Conservation (phyloP, 495 filamentous ascomycete species). For the Eremomyces bilateralis region DNA sequence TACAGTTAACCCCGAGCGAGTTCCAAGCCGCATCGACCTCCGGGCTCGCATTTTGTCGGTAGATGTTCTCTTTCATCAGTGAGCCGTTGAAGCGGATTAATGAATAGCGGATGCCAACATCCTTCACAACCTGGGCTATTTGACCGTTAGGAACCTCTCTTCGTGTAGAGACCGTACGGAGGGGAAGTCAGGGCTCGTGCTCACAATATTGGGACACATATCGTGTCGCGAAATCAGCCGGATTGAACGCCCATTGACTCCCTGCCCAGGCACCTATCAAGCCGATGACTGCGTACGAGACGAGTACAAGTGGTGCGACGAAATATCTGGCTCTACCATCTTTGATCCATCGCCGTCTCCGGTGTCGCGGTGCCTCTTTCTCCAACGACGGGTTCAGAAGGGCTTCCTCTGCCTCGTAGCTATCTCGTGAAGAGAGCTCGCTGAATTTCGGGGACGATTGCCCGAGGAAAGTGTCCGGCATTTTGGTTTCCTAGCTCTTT, state of each 20-base stretch:
- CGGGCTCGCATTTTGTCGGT: slow-evolving; percentile 26
- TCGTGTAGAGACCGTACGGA: not conserved
- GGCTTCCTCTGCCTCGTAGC: no score
- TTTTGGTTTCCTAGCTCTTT: no score
- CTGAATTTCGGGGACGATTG: no score
- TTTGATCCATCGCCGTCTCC: no score
- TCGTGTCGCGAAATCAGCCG: not conserved
- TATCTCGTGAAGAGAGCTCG: no score
- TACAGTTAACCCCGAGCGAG: slow-evolving; percentile 30
- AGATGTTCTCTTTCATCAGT: slow-evolving; percentile 29
- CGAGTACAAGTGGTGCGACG: no score
- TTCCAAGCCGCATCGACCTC: slow-evolving; percentile 38
- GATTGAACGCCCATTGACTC: not conserved
- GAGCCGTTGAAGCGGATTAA: slow-evolving; percentile 26
- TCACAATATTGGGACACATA: not conserved
- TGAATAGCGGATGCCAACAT: slow-evolving; percentile 17
- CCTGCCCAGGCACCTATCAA: not conserved
- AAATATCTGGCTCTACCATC: no score
- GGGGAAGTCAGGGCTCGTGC: not conserved
- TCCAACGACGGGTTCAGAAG: no score
- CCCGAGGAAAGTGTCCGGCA: no score
- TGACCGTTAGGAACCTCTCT: not conserved
- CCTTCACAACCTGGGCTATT: slow-evolving; percentile 19
- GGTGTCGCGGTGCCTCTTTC: no score
- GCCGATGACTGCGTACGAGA: no score